Evolutionary conservation across 2,329 filamentous ascomycete species (phyloP), one percentile per base, ranked within the genome.

Genomic region (Penicillium sp.): DNA sequence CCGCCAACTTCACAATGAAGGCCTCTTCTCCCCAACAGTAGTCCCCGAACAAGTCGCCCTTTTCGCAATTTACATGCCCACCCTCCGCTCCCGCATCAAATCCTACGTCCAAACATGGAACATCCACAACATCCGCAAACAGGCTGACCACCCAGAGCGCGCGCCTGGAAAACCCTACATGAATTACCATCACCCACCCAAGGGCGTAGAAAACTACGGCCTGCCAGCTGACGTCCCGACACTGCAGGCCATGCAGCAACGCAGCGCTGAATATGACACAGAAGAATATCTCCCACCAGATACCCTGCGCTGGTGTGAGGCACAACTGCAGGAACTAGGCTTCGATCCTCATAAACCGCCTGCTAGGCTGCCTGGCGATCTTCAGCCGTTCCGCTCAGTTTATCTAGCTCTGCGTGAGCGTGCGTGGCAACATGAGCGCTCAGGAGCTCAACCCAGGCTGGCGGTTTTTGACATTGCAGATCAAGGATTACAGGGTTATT

Each of bases 91-190:
- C 16, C 40, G 53, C 18, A 54, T 60, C 19, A 36, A 45, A 30
- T 45, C 29, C n/a, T 60, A 53, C 34, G 41, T 57, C 5, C 45
- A 46, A 41, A 41, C 45, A 1, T 60, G 36, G 55, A 60, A 60
- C 43, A 51, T 47, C n/a, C 41, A 58, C 48, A 46, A 18, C 34
- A 60, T 60, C 30, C 40, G 40, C 34, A 46, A 52, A 50, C 48
- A 60, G 48, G n/a, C 30, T 13, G 38, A 42, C n/a, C 40, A 39
- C 34, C 48, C 51, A 13, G 26, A 60, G 34, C 42, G 42, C 29
- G 27, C 56, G 13, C 26, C 36, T 2, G 48, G 48, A 19, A 58
- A 56, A 42, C 48, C 41, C 14, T 57, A 43, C 16, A 53, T 58
- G 45, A 51, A 55, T 34, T 60, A 58, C 48, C 23, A 55, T 35